Evolutionary conservation across 176 grass and related monocot species (phyloP), one percentile per base, ranked within the genome.

Genomic region (Melocanna baccifera): DNA sequence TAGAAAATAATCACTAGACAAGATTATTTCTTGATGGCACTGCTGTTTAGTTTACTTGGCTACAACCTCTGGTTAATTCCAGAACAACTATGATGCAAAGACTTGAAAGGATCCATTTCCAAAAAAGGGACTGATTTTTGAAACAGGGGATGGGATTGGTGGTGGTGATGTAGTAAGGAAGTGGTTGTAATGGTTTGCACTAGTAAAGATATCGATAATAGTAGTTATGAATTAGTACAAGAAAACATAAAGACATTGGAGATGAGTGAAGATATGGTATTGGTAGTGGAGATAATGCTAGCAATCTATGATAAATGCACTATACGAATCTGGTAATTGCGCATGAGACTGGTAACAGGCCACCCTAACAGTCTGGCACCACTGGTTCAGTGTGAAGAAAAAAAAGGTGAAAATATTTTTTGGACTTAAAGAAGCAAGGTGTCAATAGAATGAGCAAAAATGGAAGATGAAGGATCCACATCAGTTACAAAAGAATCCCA

Each of bases 41-140:
- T 39, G 28, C 5, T 37, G 1, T 62, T 22, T 7, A 4, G 34
- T 58, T 67, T 42, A 11, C 16, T 12, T n/a, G 36, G 62, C 15
- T 45, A 43, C 36, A 56, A 30, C 32, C 76, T 76, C 15, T 63
- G 8, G 23, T 40, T 42, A 42, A 16, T 37, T 70, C 30, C 1
- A 29, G 58, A 87, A 87, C 14, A 81, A 39, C 22, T 65, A 14
- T 62, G 32, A 80, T n/a, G n/a, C n/a, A 47, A 56, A 56, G 22
- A 40, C 11, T 56, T 56, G 7, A 56, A 57, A 69, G 4, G 48
- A 46, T 36, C 61, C 20, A 45, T 68, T 30, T 43, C 12, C 7
- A 73, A 22, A 73, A 22, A 55, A 1, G 45, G 22, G 50, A 41
- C 20, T 19, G 36, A 19, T 36, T 74, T 66, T 56, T 48, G 51